phyloP scores from a whole-genome alignment of 2,329 filamentous ascomycete genomes.

The Monilinia vaccinii-corymbosi region DNA sequence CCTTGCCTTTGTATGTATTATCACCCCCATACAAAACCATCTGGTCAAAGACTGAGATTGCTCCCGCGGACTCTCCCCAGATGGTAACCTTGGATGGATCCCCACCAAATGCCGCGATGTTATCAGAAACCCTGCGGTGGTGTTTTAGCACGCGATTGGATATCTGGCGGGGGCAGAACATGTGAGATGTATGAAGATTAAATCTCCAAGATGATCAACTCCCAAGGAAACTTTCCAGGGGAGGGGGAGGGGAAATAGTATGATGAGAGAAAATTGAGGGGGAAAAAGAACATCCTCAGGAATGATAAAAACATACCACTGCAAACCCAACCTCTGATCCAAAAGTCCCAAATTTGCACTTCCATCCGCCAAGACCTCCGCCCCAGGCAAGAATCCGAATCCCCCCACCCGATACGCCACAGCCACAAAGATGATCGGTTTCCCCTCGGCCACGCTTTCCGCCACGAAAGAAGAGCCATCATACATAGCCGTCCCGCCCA shows the following conservation, averaged over 20 bases:
- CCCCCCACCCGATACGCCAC: constrained; percentile 71
- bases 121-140: constrained; percentile 47
- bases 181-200: background rate
- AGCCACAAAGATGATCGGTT: constrained; percentile 65
- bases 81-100: constrained; percentile 35
- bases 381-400: constrained; percentile 65
- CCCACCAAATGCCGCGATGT: constrained; percentile 69
- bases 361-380: constrained; percentile 58
- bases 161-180: background rate
- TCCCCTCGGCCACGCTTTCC: constrained; percentile 38
- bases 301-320: constrained; percentile 42
- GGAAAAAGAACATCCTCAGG: background rate
- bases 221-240: background rate
- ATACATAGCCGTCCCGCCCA: constrained; percentile 43
- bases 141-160: background rate
- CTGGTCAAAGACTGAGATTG: constrained; percentile 68
- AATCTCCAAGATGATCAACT: no score
- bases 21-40: constrained; percentile 67
- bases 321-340: constrained; percentile 61
- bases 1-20: constrained; percentile 63
- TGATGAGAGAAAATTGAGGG: background rate
- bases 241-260: background rate
- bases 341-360: constrained; percentile 62
- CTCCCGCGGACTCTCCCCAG: constrained; percentile 45
- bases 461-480: constrained; percentile 40